Base-by-base conservation (phyloP, 1,284 basidiomycete genomes). In the Nidula niveotomentosa region DNA sequence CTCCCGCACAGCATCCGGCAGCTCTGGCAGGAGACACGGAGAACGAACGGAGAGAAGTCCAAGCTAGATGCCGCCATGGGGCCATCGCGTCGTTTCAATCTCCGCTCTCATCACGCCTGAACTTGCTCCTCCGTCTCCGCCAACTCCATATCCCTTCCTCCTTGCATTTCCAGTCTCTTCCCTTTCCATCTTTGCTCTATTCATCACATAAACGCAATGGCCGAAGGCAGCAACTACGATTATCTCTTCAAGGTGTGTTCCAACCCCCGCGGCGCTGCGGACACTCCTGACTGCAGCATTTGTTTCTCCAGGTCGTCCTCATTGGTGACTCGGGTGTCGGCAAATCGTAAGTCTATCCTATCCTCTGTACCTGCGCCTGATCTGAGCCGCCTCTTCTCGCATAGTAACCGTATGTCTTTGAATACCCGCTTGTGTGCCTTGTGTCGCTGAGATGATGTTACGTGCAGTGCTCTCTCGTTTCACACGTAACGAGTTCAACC, bases 321-420 rank as follows among this genome's bases (percentile, higher is more conserved):
- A 98, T 98, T 80, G 96, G 97, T 70, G 96, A 99, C 77, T 97
- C 94, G 62, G 97, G 96, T 65, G 96, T 98, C 71, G 96, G 96
- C 73, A 99, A 99, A 85, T 98, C 89, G 89, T 91, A 76, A 69
- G 89, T 86, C 64, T 62, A 53, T 52, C 18, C 34, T 51, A 57
- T 57, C 51, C 49, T 17, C 48, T 46, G n/a, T n/a, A 36, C 9
- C 45, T 17, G 62, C 69, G 69, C 57, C 49, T 67, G n/a, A 53
- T 34, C 54, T 63, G 9, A 62, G 33, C 43, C 55, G 10, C 39
- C 37, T 12, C 52, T 48, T 36, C 18, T 43, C 30, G n/a, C 56
- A 36, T 56, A 78, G 77, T 49, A 79, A 78, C 58, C 62, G 76
- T 78, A 65, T 51, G 73, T 63, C 37, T 15, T 53, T 6, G 34